phyloP scores from a whole-genome alignment of 805 yeast genomes.

The Starmerella sirachaensis region DNA sequence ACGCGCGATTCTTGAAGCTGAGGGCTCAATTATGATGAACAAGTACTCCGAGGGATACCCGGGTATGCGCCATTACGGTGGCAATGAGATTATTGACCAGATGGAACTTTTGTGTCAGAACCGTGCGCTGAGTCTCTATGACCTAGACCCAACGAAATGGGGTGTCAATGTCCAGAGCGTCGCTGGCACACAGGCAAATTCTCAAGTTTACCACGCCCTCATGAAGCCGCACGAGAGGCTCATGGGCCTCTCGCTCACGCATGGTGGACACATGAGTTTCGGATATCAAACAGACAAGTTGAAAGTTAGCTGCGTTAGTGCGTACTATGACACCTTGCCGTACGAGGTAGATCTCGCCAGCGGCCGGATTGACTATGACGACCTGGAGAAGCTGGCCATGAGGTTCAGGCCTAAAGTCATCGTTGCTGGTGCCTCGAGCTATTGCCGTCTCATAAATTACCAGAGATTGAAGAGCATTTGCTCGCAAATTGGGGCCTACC shows the following conservation, averaged over 20 bases:
- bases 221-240: conserved; percentile 92
- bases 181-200: conserved; percentile 95
- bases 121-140: conserved; percentile 84
- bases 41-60: conserved; percentile 99
- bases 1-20: conserved; percentile 84
- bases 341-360: conserved; percentile 85
- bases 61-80: conserved; percentile 97
- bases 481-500: conserved; percentile 89
- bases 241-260: conserved; percentile 96
- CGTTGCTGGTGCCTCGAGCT: conserved; percentile 97
- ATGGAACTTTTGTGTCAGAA: conserved; percentile 85
- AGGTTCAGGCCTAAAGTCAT: conserved; percentile 90
- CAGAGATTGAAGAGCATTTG: conserved; percentile 91
- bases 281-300: conserved; percentile 92
- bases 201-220: conserved; percentile 89
- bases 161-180: conserved; percentile 95
- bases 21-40: conserved; percentile 95
- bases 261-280: conserved; percentile 97
- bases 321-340: conserved; percentile 96
- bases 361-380: conserved; percentile 92
- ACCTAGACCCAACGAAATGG: conserved; percentile 71
- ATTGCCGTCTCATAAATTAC: conserved; percentile 91
- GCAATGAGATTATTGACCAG: conserved; percentile 90
- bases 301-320: conserved; percentile 89
- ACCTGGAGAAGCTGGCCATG: conserved; percentile 76